phyloP scores from a whole-genome alignment of 805 yeast species.

The Pichia thaimueangensis region DNA sequence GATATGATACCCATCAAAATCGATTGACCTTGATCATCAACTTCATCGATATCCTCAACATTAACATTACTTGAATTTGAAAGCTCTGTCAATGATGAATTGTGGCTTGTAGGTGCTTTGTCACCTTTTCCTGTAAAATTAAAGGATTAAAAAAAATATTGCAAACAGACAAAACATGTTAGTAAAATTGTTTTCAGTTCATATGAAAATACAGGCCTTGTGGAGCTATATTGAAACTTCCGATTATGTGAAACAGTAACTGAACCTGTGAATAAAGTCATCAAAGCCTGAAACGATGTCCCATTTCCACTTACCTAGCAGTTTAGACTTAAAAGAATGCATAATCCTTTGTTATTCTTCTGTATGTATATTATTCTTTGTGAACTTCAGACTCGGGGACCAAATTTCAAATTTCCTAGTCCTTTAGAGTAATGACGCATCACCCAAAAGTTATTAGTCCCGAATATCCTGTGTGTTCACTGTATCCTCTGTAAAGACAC shows the following conservation, averaged over 20 bases:
- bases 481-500: too few relatives aligned
- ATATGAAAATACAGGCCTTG: background rate
- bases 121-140: conserved; percentile 6
- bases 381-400: too few relatives aligned
- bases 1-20: conserved; percentile 82
- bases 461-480: too few relatives aligned
- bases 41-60: conserved; percentile 81
- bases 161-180: background rate
- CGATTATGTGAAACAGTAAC: too few relatives aligned
- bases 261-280: too few relatives aligned
- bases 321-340: conserved; percentile 10
- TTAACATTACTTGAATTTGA: conserved; percentile 12
- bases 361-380: too few relatives aligned
- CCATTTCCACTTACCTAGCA: conserved; percentile 7
- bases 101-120: background rate
- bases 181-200: background rate
- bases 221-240: too few relatives aligned
- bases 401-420: too few relatives aligned
- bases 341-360: too few relatives aligned
- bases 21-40: conserved; percentile 84
- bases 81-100: background rate
- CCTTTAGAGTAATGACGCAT: too few relatives aligned
- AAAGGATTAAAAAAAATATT: background rate
- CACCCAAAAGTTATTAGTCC: too few relatives aligned
- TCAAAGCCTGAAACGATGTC: too few relatives aligned